phyloP scores from a whole-genome alignment of 768 basidiomycete genomes.

The Serendipita sp. region DNA sequence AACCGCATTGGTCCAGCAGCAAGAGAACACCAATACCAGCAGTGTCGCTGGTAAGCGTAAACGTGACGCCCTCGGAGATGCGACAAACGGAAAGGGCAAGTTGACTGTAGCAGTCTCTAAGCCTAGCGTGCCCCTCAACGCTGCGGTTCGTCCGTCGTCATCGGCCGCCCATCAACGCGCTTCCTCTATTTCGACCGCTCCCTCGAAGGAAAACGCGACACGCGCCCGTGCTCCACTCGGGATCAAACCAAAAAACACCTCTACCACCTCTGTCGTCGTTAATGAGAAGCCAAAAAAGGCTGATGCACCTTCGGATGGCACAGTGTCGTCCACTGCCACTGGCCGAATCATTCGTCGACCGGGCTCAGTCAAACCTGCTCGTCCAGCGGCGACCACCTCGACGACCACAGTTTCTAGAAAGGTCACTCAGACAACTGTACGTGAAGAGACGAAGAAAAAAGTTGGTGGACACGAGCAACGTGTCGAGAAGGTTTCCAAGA shows the following conservation, averaged over 20 bases:
- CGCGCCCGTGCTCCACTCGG: background rate
- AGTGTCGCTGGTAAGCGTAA: conserved; percentile 46
- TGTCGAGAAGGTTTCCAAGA: background rate
- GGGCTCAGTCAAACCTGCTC: background rate
- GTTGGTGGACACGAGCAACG: background rate
- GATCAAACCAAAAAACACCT: background rate
- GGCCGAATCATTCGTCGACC: conserved; percentile 6
- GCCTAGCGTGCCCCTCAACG: conserved; percentile 12
- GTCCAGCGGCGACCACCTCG: background rate
- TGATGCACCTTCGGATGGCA: conserved; percentile 23
- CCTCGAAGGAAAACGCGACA: conserved; percentile 15
- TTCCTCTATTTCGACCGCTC: conserved; percentile 11
- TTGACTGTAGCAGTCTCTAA: conserved; percentile 13
- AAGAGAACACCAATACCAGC: background rate
- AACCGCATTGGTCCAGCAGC: background rate
- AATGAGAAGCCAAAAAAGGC: conserved; percentile 18
- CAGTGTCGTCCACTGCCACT: conserved; percentile 21
- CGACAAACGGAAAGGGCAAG: conserved; percentile 25
- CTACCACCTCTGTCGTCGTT: background rate
- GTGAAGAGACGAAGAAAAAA: background rate
- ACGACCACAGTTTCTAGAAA: background rate
- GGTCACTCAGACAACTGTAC: background rate
- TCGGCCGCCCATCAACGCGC: conserved; percentile 24
- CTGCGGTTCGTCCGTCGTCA: conserved; percentile 37
- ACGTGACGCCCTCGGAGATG: conserved; percentile 58